Evolutionary conservation across 345 rosid species (phyloP).

Genomic region (Jatropha curcas): DNA sequence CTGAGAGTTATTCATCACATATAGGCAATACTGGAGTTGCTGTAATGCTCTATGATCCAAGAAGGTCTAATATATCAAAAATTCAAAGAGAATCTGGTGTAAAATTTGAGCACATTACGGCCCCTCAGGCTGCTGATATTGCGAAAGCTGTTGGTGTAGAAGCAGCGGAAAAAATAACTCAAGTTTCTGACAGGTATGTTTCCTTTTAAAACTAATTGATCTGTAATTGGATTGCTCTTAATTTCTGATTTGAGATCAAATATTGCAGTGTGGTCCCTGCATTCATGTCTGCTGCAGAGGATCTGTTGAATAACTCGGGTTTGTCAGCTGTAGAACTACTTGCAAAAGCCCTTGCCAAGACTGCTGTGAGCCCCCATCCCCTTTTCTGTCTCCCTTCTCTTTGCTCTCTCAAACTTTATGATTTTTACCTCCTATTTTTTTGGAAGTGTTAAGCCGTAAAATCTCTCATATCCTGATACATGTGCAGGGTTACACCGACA

Average conservation of each 20-base stretch:
- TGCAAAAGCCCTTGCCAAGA: slow-evolving; percentile 91
- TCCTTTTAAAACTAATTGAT: neutral
- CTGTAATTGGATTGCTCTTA: neutral
- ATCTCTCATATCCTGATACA: neutral
- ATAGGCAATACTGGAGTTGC: slow-evolving; percentile 94
- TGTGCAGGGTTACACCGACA: slow-evolving; percentile 84
- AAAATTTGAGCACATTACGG: slow-evolving; percentile 79
- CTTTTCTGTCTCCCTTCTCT: too few relatives aligned
- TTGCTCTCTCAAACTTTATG: neutral
- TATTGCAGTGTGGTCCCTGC: slow-evolving; percentile 85
- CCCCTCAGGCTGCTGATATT: slow-evolving; percentile 80
- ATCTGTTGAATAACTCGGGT: slow-evolving; percentile 65
- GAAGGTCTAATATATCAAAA: slow-evolving; percentile 65
- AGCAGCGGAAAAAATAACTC: slow-evolving; percentile 68
- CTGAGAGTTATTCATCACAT: slow-evolving; percentile 8
- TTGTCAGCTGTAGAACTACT: slow-evolving; percentile 80
- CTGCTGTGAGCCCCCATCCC: slow-evolving; percentile 56
- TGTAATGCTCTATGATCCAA: slow-evolving; percentile 90
- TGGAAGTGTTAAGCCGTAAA: neutral
- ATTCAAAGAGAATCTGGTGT: slow-evolving; percentile 89
- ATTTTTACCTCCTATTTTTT: neutral
- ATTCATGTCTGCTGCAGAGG: slow-evolving; percentile 76
- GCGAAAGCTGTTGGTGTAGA: slow-evolving; percentile 80
- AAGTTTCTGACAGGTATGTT: slow-evolving; percentile 85
- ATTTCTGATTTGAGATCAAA: neutral